phyloP scores from a whole-genome alignment of 176 grass and related monocot species.

The Oryza australiensis region DNA sequence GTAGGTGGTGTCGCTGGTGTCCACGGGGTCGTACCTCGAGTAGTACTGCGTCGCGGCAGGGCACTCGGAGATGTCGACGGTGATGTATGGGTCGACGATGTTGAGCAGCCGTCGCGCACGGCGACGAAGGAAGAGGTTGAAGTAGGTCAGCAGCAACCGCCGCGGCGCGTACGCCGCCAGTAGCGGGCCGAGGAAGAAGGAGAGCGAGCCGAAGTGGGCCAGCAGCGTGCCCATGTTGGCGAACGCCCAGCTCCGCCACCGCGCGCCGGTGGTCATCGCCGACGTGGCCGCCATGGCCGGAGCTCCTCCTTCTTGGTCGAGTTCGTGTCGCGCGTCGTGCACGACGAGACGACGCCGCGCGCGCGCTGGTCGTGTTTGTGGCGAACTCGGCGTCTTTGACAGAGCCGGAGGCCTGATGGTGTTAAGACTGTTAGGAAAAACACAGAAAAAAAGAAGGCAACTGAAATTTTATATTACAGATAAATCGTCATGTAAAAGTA shows the following conservation, averaged over 20 bases:
- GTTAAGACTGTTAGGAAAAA: background rate
- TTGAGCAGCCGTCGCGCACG: background rate
- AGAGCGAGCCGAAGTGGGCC: background rate
- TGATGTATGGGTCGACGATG: slow-evolving; percentile 31
- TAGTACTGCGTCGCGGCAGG: slow-evolving; percentile 32
- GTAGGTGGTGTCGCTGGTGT: slow-evolving; percentile 12
- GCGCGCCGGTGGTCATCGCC: background rate
- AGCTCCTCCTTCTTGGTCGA: background rate
- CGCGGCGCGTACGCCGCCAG: background rate
- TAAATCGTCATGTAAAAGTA: too few species aligned
- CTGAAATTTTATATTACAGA: background rate
- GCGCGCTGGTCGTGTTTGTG: background rate
- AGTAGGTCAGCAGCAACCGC: background rate
- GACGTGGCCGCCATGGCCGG: background rate
- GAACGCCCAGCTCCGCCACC: background rate
- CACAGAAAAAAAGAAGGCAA: background rate
- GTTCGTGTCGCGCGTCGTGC: background rate
- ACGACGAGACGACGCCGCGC: too few species aligned
- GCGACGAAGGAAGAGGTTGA: background rate
- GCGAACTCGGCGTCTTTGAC: background rate
- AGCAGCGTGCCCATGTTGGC: background rate
- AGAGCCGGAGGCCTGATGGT: background rate
- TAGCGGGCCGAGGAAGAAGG: background rate
- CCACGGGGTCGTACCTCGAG: background rate
- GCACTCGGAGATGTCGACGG: slow-evolving; percentile 54